Evolutionary conservation across 495 filamentous ascomycete genomes (phyloP), one percentile per base, ranked within the genome.

Genomic region (Trichoderma erinaceum): DNA sequence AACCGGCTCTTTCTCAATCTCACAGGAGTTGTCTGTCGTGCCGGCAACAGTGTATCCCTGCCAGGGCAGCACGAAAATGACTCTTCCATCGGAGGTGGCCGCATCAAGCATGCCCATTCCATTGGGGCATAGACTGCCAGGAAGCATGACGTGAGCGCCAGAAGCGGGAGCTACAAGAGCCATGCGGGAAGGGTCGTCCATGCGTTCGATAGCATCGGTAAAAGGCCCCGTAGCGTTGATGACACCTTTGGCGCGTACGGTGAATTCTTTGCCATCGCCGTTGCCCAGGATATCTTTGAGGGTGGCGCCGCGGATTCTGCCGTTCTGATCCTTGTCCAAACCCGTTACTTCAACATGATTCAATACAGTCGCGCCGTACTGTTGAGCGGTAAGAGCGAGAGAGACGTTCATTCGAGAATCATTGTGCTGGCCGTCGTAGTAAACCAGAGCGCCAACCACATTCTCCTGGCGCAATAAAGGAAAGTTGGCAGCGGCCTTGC

Each of bases 41-140:
- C 90, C 90, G 43, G 90, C 90, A 71, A 92, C 92, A 18, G 90
- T 92, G 76, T 92, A 92, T 41, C 90, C 90, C 75, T 92, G 89
- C 90, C 90, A 92, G 32, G 90, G 90, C 58, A 92, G 83, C 82
- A 92, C 92, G 83, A 92, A 92, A 69, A 92, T 91, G 16, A 92
- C 90, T 72, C 90, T 86, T 23, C 90, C 90, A 71, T 92, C 90
- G 0, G 89, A 92, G 0, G 90, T 92, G 23, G 80, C 82, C 0
- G 90, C 89, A 71, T 92, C 90, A 71, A 92, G 91, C 46, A 92
- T 79, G 65, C 90, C 90, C 90, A 92, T 92, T 71, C 90, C 82
- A 3, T 86, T 81, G 38, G 90, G 90, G 66, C 86, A 88, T 78
- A 86, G 91, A 78, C 90, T 92, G 27, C 90, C 90, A 29, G 90